Percentiles rank a stretch among this genome's conserved stretches.
Evolutionary conservation across 805 yeast genomes (phyloP).

Genomic region (Myxozyma vanderwaltii): DNA sequence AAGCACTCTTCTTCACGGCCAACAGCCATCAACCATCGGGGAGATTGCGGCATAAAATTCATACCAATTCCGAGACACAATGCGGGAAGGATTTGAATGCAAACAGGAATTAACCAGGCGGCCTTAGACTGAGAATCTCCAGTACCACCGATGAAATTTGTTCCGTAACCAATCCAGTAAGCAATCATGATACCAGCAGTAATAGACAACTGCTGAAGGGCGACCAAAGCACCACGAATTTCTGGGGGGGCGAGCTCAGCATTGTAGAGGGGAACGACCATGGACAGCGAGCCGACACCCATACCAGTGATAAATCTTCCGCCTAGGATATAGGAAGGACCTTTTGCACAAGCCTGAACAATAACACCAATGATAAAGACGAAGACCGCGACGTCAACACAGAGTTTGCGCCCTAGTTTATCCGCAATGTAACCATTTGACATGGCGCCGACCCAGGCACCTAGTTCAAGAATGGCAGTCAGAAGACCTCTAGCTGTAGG

Average conservation of each 20-base stretch:
- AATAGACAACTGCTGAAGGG: slow-evolving; percentile 70
- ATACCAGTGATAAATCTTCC: slow-evolving; percentile 73
- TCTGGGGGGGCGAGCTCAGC: slow-evolving; percentile 80
- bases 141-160: too few species aligned
- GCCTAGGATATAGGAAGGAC: background rate
- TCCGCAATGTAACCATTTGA: slow-evolving; percentile 24
- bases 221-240: slow-evolving; percentile 76
- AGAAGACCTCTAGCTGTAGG: background rate
- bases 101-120: slow-evolving; percentile 82
- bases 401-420: slow-evolving; percentile 15
- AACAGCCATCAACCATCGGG: slow-evolving; percentile 66
- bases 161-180: slow-evolving; percentile 47
- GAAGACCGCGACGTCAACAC: slow-evolving; percentile 23
- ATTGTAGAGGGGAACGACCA: slow-evolving; percentile 75
- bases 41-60: slow-evolving; percentile 69
- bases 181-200: slow-evolving; percentile 71
- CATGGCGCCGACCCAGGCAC: slow-evolving; percentile 28
- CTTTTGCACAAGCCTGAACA: slow-evolving; percentile 25
- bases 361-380: slow-evolving; percentile 26
- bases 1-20: slow-evolving; percentile 61
- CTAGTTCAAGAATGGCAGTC: slow-evolving; percentile 13
- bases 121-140: slow-evolving; percentile 63
- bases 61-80: slow-evolving; percentile 47
- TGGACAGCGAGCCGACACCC: slow-evolving; percentile 77
- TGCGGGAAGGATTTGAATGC: slow-evolving; percentile 72